These are phyloP conservation scores for Lactarius indigo DNA, from an alignment of 768 basidiomycete genomes.

Conservation along the genomic window DNA sequence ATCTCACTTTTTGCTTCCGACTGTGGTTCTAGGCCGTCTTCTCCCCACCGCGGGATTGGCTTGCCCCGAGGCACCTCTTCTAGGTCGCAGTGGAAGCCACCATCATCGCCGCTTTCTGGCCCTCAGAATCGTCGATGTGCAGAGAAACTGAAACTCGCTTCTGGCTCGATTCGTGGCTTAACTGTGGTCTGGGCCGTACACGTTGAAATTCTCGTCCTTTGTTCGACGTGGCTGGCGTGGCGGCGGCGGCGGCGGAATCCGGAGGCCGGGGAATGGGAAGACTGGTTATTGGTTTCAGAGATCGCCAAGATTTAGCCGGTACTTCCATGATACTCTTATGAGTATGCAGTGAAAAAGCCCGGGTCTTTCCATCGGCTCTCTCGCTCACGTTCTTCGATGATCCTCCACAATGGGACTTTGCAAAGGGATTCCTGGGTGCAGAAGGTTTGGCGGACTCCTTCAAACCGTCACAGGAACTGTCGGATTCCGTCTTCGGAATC, in stretches of 20 bases:
- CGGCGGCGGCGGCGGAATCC: too few species aligned
- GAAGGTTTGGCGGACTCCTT: not conserved
- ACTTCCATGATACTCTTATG: constrained; percentile 6
- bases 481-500: not conserved
- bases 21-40: not conserved
- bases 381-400: not conserved
- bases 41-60: constrained; percentile 1
- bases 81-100: not conserved
- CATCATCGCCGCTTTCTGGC: constrained; percentile 1
- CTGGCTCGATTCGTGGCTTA: not conserved
- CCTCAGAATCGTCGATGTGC: not conserved
- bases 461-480: not conserved
- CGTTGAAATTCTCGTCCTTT: not conserved
- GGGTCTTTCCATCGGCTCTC: not conserved
- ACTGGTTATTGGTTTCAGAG: constrained; percentile 16
- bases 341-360: not conserved
- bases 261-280: constrained; percentile 15
- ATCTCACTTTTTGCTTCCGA: constrained; percentile 6
- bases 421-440: constrained; percentile 12
- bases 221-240: not conserved
- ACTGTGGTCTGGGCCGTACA: not conserved
- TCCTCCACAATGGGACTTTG: not conserved
- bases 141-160: not conserved
- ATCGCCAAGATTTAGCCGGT: not conserved
- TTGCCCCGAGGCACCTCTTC: not conserved